Conservation (phyloP, 2,329 filamentous ascomycete species). For the Furcasterigmium furcatum region DNA sequence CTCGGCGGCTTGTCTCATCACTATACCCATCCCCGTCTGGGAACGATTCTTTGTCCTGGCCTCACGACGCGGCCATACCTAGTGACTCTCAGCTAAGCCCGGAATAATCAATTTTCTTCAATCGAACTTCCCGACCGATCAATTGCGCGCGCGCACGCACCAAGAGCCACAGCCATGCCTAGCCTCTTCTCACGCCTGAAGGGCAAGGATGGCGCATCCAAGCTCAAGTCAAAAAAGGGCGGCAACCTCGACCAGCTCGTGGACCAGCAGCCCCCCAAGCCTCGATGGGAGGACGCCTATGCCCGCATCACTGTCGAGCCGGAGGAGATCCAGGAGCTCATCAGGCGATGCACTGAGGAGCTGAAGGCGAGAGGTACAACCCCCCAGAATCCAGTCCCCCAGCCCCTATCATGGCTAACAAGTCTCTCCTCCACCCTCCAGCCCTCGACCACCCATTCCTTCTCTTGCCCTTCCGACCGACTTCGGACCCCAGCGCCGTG, state of each 20-base stretch:
- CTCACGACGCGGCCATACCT: too few relatives aligned
- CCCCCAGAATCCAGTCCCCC: conserved; percentile 11
- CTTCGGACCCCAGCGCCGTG: conserved; percentile 86
- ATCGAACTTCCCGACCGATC: neutral
- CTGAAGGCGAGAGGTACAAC: conserved; percentile 87
- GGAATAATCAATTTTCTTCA: too few relatives aligned
- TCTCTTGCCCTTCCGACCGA: conserved; percentile 89
- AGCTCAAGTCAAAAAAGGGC: conserved; percentile 63
- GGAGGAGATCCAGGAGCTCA: conserved; percentile 85
- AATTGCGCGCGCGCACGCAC: neutral
- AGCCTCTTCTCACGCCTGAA: conserved; percentile 65
- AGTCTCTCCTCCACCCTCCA: conserved; percentile 28
- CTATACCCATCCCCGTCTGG: too few relatives aligned
- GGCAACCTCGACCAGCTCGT: conserved; percentile 45
- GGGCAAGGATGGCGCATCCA: conserved; percentile 65
- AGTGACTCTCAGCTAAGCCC: too few relatives aligned
- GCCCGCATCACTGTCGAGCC: conserved; percentile 76
- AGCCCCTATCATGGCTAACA: conserved; percentile 13
- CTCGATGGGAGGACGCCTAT: conserved; percentile 86
- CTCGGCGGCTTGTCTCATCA: too few relatives aligned
- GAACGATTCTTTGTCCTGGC: too few relatives aligned
- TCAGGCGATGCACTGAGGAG: conserved; percentile 82
- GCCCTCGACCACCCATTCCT: conserved; percentile 89
- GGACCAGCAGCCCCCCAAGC: conserved; percentile 60
- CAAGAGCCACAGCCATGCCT: conserved; percentile 39